A percentile compares a stretch with the other conserved stretches of the same genome.
Evolutionary conservation across 78 protist species (phyloP).

Genomic region (Bigelowiella natans): DNA sequence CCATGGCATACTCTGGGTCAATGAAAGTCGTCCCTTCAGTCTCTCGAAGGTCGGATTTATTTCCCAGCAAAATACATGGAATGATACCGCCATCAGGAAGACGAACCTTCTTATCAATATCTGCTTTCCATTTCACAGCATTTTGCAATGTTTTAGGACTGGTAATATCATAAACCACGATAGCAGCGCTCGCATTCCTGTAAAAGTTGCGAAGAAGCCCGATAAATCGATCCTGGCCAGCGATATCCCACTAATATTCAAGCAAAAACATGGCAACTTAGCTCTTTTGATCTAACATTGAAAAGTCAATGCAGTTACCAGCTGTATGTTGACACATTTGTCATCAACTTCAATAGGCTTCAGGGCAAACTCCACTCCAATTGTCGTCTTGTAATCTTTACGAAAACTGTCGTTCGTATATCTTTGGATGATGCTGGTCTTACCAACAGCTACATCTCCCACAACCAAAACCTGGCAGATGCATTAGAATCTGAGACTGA

Average conservation of each 20-base stretch:
- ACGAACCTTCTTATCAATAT: slow-evolving; percentile 13
- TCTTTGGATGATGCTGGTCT: background rate
- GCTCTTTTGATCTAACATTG: background rate
- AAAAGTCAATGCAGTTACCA: background rate
- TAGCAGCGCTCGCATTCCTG: background rate
- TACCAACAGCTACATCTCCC: slow-evolving; percentile 3
- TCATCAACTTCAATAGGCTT: background rate
- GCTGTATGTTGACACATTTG: background rate
- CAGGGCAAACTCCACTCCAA: slow-evolving; percentile 5
- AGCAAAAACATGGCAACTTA: background rate
- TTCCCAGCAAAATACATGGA: background rate
- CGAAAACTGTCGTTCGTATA: background rate
- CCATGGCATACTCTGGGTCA: background rate
- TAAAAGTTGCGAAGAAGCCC: background rate
- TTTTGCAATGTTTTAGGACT: background rate
- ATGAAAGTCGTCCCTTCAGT: background rate
- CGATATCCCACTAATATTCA: background rate
- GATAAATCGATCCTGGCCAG: slow-evolving; percentile 13
- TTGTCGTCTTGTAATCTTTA: background rate
- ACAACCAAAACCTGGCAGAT: background rate
- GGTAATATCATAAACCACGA: slow-evolving; percentile 12
- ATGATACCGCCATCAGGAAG: background rate
- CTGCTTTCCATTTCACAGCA: slow-evolving; percentile 17
- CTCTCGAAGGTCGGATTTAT: slow-evolving; percentile 4
- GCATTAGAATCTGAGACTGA: background rate